Conservation (phyloP, 305 asterid species). For the Solanum hybrid region DNA sequence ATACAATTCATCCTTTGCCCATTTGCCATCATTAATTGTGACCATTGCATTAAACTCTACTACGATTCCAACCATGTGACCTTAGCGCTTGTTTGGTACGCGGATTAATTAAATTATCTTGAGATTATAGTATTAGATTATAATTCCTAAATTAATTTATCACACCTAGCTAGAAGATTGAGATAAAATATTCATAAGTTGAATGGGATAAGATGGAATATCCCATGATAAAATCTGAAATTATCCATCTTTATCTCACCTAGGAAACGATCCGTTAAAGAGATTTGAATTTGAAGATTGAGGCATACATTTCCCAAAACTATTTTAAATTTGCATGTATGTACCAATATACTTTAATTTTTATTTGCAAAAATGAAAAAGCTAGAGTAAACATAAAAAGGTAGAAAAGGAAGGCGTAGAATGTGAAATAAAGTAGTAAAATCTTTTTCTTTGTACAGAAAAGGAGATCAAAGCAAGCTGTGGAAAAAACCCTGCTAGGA, state of each 20-base stretch:
- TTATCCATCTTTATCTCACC: neutral
- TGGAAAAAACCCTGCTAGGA: neutral
- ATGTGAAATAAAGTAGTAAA: neutral
- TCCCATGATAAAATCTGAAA: neutral
- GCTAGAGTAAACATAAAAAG: neutral
- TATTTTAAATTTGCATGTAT: neutral
- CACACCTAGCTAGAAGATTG: neutral
- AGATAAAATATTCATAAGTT: neutral
- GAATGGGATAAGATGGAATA: neutral
- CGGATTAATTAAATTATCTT: no score
- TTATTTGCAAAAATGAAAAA: neutral
- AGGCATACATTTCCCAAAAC: neutral
- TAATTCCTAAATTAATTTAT: neutral
- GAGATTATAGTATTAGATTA: neutral
- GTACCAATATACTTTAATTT: neutral
- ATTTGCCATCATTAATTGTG: neutral
- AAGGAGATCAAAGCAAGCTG: neutral
- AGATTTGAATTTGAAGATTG: neutral
- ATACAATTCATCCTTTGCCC: neutral
- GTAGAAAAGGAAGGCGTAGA: neutral
- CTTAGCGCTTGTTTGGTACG: no score
- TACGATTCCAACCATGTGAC: neutral
- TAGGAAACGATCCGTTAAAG: neutral
- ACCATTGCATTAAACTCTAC: neutral
- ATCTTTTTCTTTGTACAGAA: neutral